Percentiles rank a stretch among this genome's conserved stretches.
Conservation (phyloP, 345 rosid species). For the Theobroma cacao region DNA sequence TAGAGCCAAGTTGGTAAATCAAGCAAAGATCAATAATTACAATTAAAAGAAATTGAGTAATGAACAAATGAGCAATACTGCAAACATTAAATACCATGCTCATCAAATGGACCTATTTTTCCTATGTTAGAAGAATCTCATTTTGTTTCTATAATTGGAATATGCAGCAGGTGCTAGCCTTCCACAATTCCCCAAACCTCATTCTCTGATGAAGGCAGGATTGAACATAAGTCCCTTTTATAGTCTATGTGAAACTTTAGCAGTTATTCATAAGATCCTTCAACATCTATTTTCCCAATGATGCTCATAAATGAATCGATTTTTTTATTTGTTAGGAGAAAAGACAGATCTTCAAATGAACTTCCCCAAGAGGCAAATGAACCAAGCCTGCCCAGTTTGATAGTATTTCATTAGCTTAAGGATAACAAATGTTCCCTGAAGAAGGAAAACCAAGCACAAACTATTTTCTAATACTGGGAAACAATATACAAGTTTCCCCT, state of each 20-base stretch:
- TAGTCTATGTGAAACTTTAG: background rate
- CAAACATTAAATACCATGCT: background rate
- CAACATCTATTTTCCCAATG: background rate
- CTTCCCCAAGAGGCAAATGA: background rate
- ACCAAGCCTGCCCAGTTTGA: background rate
- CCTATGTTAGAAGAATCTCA: background rate
- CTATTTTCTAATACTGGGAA: background rate
- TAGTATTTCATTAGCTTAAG: background rate
- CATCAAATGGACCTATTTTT: background rate
- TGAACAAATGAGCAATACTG: background rate
- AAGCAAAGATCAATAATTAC: background rate
- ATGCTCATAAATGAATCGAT: background rate
- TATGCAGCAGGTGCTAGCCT: background rate
- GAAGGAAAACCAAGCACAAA: constrained; percentile 4
- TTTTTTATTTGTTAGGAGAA: background rate
- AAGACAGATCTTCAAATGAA: background rate
- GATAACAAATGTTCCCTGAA: background rate
- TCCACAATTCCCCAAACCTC: background rate
- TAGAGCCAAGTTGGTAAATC: background rate
- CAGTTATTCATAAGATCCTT: background rate
- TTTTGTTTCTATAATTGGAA: background rate
- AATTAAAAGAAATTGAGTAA: background rate
- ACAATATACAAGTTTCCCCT: background rate
- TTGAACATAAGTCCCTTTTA: background rate
- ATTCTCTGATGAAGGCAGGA: background rate